Evolutionary conservation across 345 rosid species (phyloP).

Genomic region (Bretschneidera sinensis): DNA sequence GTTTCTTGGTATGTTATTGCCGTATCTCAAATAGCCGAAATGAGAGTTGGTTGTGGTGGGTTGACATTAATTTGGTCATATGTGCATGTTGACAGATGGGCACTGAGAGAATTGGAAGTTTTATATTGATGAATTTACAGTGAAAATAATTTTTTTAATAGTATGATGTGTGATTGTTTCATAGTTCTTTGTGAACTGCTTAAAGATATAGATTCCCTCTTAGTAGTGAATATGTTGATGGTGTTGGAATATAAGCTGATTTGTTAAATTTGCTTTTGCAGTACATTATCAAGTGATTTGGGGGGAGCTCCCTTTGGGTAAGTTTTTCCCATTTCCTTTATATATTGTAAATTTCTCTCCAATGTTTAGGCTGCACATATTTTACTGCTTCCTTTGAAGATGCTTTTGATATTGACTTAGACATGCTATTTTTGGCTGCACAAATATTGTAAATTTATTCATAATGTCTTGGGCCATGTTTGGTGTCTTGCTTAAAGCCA

Average conservation of each 20-base stretch:
- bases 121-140: background rate
- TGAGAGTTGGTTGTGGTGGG: background rate
- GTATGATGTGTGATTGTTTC: background rate
- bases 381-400: background rate
- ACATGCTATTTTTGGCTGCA: background rate
- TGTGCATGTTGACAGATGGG: background rate
- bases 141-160: background rate
- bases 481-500: too few relatives aligned
- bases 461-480: too few relatives aligned
- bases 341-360: background rate
- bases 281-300: slow-evolving; percentile 65
- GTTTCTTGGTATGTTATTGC: background rate
- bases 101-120: background rate
- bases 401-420: background rate
- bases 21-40: background rate
- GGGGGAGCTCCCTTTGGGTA: slow-evolving; percentile 90
- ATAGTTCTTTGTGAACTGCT: background rate
- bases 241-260: slow-evolving; percentile 12
- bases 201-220: background rate
- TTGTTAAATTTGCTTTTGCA: slow-evolving; percentile 37
- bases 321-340: background rate
- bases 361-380: background rate
- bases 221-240: slow-evolving; percentile 5
- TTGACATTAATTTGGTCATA: background rate
- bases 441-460: background rate